A percentile compares a stretch with the other conserved stretches of the same genome.
Conservation (phyloP, 352 stramenopile species). For the Globisporangium recalcitrans region DNA sequence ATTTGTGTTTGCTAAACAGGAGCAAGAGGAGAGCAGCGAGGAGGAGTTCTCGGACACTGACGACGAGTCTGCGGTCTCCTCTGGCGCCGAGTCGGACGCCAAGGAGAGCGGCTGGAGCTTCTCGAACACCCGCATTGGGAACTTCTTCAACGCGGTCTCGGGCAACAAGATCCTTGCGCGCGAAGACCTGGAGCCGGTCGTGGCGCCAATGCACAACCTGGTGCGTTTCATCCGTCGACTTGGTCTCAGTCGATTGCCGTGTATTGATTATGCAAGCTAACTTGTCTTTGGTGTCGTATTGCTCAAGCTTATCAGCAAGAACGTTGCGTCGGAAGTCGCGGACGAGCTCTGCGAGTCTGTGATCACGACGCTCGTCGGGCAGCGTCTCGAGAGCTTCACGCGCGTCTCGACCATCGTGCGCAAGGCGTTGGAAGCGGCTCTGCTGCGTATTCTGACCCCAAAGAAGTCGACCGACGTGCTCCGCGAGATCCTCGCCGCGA, state of each 20-base stretch:
- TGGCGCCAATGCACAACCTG: constrained; percentile 92
- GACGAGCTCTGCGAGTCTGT: constrained; percentile 95
- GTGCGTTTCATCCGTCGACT: constrained; percentile 24
- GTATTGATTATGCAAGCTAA: background rate
- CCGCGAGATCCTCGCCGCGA: constrained; percentile 89
- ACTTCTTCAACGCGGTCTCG: constrained; percentile 79
- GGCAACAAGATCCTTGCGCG: constrained; percentile 92
- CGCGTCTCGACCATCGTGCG: constrained; percentile 89
- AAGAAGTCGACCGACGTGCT: constrained; percentile 96
- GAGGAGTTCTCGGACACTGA: constrained; percentile 66
- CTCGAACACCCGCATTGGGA: constrained; percentile 70
- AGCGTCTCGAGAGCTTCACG: constrained; percentile 94
- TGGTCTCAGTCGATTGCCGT: background rate
- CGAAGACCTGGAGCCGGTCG: constrained; percentile 89
- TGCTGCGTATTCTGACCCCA: constrained; percentile 94
- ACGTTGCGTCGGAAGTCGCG: constrained; percentile 95
- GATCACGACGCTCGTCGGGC: constrained; percentile 89
- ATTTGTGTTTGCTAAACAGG: constrained; percentile 20
- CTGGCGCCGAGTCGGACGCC: constrained; percentile 62
- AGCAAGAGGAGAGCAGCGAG: constrained; percentile 64
- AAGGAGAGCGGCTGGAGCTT: constrained; percentile 72
- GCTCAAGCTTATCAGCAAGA: constrained; percentile 92
- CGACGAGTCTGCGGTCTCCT: constrained; percentile 61
- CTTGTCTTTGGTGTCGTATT: background rate
- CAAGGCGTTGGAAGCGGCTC: constrained; percentile 91